A percentile compares a stretch with the other conserved stretches of the same genome.
Conservation (phyloP, 345 rosid genomes). For the Hibiscus tridactylites region DNA sequence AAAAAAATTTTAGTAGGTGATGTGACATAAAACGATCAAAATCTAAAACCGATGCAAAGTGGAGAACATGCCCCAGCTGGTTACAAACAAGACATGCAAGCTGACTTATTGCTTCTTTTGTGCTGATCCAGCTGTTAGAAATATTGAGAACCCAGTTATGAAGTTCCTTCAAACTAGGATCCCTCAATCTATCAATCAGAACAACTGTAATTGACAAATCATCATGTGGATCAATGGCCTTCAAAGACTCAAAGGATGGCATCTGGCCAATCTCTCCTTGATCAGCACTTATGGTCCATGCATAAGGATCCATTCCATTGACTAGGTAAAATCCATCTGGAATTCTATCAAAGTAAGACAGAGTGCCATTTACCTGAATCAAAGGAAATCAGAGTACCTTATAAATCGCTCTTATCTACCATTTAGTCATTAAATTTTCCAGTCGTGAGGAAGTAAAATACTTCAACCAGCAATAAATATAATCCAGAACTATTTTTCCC, state of each 20-base stretch:
- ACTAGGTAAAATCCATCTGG: conserved; percentile 48
- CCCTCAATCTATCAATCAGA: conserved; percentile 30
- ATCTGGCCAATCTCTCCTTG: conserved; percentile 28
- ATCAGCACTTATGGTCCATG: conserved; percentile 41
- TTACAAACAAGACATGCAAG: conserved; percentile 41
- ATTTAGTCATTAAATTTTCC: neutral
- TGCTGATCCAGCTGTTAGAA: conserved; percentile 20
- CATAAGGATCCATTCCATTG: conserved; percentile 41
- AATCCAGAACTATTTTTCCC: neutral
- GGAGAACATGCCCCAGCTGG: conserved; percentile 37
- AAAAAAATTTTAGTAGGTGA: conserved; percentile 10
- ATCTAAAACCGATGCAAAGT: neutral
- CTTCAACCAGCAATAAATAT: neutral
- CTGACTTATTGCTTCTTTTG: conserved; percentile 32
- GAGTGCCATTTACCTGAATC: conserved; percentile 40
- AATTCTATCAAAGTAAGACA: conserved; percentile 42
- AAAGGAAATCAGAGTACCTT: conserved; percentile 2
- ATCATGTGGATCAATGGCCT: conserved; percentile 27
- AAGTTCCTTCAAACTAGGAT: conserved; percentile 32
- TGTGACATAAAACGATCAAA: neutral
- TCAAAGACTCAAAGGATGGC: conserved; percentile 32
- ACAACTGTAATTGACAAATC: conserved; percentile 34
- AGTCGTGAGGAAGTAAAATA: neutral
- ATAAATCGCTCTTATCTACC: neutral
- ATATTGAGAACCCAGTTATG: conserved; percentile 26